Evolutionary conservation across 176 grass and related monocot species (phyloP), one percentile per base, ranked within the genome.

Genomic region (Carex kokanica): DNA sequence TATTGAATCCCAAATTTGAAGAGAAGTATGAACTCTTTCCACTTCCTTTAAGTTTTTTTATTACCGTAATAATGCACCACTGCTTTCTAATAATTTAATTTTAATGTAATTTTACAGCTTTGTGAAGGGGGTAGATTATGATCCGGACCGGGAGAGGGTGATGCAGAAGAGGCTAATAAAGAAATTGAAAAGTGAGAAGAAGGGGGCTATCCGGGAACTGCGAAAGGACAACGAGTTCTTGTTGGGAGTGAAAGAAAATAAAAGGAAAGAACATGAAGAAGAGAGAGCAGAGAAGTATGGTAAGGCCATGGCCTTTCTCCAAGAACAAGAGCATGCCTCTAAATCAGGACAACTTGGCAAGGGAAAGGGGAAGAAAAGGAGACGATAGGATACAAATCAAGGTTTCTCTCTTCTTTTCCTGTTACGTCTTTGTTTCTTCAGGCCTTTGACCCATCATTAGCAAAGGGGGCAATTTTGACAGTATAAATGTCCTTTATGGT

Each of bases 281-380:
- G 95, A 95, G 61, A 94, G 5, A 55, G 88, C 88, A 60, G 96
- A 98, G 70, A 86, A 62, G 81, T 90, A 82, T 64, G 84, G 96
- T 60, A 90, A 95, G 68, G 60, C 62, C 34, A 79, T 84, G 90
- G 90, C 90, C 25, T 95, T 95, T 77, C 92, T 95, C 36, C 95
- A 95, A 93, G 91, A 95, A 87, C 96, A 98, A 68, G 93, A 98
- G 74, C 78, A 83, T 84, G 93, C 93, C 88, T 98, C 90, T 73
- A 98, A 93, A 87, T 93, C 90, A 64, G 96, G 95, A 72, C 93
- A 98, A 56, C 74, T 95, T 62, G 95, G 95, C 34, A 98, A 95
- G 81, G 92, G 95, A 21, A 90, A 34, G 32, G 32, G 62, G 14
- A 98, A 34, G 32, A 34, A 95, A 90, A 95, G 90, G 86, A 90